Percentiles rank a stretch among this genome's conserved stretches.
Conservation (phyloP, 306 rosid species). For the Rosa lucieae region DNA sequence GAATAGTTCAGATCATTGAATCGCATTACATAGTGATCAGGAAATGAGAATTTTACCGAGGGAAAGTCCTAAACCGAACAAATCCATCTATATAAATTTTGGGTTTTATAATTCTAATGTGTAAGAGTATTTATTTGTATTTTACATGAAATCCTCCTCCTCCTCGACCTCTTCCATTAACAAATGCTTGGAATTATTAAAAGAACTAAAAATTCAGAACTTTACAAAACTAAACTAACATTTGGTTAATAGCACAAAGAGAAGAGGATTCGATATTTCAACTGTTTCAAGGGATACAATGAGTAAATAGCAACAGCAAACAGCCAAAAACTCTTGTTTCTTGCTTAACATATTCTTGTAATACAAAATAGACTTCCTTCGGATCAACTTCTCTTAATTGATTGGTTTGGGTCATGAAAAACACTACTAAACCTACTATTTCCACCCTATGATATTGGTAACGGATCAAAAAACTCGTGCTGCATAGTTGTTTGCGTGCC, state of each 20-base stretch:
- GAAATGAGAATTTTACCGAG: too few species aligned
- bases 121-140: too few species aligned
- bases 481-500: background rate
- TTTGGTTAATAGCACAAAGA: too few species aligned
- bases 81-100: background rate
- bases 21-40: too few species aligned
- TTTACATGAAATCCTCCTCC: too few species aligned
- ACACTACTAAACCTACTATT: background rate
- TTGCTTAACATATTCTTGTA: background rate
- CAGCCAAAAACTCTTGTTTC: background rate
- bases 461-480: background rate
- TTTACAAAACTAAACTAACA: too few species aligned
- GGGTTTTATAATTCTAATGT: background rate
- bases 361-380: background rate
- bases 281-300: background rate
- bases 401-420: background rate
- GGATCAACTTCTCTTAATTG: background rate
- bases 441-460: background rate
- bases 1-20: too few species aligned
- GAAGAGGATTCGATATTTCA: background rate
- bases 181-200: too few species aligned
- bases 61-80: background rate
- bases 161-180: too few species aligned
- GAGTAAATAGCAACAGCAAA: background rate
- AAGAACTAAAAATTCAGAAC: too few species aligned